These are phyloP conservation scores for Trichophyton simii DNA, from an alignment of 2,329 filamentous ascomycete genomes.

Conservation along the genomic window DNA sequence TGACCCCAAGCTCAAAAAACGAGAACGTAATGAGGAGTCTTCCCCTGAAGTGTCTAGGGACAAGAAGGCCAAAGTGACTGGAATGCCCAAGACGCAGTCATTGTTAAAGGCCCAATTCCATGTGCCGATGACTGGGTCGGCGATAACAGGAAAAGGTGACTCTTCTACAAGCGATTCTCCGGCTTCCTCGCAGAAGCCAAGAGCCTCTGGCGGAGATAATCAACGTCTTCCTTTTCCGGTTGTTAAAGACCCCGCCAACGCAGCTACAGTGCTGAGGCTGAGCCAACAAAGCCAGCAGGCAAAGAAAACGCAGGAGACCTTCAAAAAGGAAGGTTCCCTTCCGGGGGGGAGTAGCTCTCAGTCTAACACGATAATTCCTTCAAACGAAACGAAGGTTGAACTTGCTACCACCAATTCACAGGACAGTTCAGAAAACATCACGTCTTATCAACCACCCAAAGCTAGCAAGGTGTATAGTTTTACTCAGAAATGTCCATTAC, in stretches of 20 bases:
- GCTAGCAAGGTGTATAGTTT: conserved; percentile 18
- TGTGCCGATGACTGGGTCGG: neutral
- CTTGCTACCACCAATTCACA: too few species aligned
- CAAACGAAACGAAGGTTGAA: neutral
- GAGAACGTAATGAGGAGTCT: neutral
- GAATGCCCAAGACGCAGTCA: conserved; percentile 13
- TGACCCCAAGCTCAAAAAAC: conserved; percentile 5
- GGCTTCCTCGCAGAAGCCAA: conserved; percentile 17
- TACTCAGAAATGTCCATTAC: conserved; percentile 16
- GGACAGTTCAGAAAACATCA: neutral
- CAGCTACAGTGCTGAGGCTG: conserved; percentile 48
- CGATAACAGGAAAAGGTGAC: too few species aligned
- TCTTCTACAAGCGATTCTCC: neutral
- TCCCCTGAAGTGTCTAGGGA: neutral
- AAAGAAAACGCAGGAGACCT: conserved; percentile 27
- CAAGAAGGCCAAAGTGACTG: neutral
- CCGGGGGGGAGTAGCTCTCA: neutral
- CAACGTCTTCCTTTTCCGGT: conserved; percentile 54
- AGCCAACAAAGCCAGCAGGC: conserved; percentile 53
- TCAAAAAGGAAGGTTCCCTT: neutral
- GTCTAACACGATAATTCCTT: too few species aligned
- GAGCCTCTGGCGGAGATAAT: conserved; percentile 21
- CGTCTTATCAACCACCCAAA: conserved; percentile 19
- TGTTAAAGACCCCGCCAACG: conserved; percentile 62
- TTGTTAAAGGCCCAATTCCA: conserved; percentile 13